Percentiles rank a stretch among this genome's conserved stretches.
These are phyloP conservation scores for Blepharisma undulans DNA, from an alignment of 169 alveolate genomes.

Conservation along the genomic window DNA sequence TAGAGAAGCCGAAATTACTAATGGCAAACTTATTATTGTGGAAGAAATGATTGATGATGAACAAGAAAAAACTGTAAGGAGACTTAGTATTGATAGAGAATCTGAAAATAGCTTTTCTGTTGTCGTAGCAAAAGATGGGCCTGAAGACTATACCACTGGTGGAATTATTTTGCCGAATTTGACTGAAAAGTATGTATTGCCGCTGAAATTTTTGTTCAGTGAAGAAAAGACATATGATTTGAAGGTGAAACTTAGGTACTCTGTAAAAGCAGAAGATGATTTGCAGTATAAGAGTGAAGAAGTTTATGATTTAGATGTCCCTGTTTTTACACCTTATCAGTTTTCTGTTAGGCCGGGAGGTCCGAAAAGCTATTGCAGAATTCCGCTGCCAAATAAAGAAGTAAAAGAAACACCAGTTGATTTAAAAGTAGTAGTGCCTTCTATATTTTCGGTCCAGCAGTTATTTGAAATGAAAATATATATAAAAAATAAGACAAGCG, in stretches of 20 bases:
- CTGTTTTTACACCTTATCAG: background rate
- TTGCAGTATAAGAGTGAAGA: background rate
- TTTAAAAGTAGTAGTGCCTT: background rate
- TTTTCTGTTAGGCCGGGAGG: background rate
- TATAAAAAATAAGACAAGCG: conserved; percentile 7
- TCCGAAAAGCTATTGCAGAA: background rate
- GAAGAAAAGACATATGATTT: conserved; percentile 2
- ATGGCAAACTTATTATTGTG: background rate
- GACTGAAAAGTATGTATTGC: background rate
- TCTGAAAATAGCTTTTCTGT: background rate
- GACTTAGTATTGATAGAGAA: background rate
- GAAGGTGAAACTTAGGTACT: conserved; percentile 15
- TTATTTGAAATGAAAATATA: background rate
- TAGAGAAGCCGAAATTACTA: background rate
- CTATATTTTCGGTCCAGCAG: background rate
- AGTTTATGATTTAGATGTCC: background rate
- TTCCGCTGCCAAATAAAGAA: background rate
- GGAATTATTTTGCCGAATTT: background rate
- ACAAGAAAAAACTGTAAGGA: background rate
- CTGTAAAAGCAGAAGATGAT: background rate
- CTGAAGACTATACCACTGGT: background rate
- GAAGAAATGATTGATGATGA: background rate
- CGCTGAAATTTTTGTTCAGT: background rate
- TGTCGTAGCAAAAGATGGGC: background rate
- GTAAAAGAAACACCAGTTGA: background rate